Conservation (phyloP, 106 monocot species). For the Platanthera zijinensis region DNA sequence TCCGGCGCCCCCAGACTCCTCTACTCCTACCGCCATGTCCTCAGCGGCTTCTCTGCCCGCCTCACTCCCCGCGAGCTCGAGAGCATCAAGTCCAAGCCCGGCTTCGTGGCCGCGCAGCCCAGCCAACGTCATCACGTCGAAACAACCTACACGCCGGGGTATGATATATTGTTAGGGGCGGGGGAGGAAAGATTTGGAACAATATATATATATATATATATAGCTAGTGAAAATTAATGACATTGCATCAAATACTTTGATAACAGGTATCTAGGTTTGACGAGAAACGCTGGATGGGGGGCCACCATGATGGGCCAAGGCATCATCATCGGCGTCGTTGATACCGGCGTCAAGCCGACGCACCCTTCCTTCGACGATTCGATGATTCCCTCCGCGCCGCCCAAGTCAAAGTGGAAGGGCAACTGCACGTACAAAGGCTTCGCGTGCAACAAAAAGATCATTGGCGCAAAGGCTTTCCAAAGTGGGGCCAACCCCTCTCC, state of each 20-base stretch:
- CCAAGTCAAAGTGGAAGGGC: conserved; percentile 9
- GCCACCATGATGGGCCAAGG: conserved; percentile 7
- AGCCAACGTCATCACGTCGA: conserved; percentile 5
- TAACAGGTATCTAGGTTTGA: conserved; percentile 15
- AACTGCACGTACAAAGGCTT: not conserved
- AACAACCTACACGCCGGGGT: conserved; percentile 43
- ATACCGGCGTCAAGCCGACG: conserved; percentile 14
- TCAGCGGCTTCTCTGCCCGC: conserved; percentile 13
- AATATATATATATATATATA: too few species aligned
- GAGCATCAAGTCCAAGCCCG: conserved; percentile 14
- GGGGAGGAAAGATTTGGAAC: too few species aligned
- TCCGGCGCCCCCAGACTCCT: conserved; percentile 14
- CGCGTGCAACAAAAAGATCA: conserved; percentile 17
- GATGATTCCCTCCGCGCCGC: not conserved
- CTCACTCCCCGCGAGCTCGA: too few species aligned
- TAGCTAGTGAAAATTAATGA: too few species aligned
- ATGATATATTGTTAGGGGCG: too few species aligned
- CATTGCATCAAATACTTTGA: too few species aligned
- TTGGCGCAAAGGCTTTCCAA: conserved; percentile 7
- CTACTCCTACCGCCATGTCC: conserved; percentile 32
- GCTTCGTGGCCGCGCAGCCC: conserved; percentile 26
- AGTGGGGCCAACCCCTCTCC: not conserved
- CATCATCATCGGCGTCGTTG: conserved; percentile 16
- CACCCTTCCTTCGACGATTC: conserved; percentile 22
- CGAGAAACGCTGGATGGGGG: not conserved